A percentile compares a stretch with the other conserved stretches of the same genome.
phyloP scores from a whole-genome alignment of 371 early-diverging fungal genomes.

The Haplosporangium sp. region DNA sequence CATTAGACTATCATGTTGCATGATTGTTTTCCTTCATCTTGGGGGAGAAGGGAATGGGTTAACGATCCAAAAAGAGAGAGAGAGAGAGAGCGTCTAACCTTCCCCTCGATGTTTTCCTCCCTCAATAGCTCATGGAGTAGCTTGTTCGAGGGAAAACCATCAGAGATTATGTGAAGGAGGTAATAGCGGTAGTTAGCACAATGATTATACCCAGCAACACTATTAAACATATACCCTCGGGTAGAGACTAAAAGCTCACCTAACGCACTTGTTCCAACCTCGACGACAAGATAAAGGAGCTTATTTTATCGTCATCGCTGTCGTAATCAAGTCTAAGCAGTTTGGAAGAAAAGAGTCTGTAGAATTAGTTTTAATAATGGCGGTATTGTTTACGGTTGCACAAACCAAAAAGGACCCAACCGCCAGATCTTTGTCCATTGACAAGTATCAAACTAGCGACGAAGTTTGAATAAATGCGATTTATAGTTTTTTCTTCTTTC shows the following conservation, averaged over 20 bases:
- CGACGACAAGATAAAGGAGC: neutral
- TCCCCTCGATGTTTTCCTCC: neutral
- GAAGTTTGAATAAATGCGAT: too few species aligned
- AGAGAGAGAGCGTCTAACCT: neutral
- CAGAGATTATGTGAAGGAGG: neutral
- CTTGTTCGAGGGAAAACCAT: neutral
- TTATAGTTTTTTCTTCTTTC: too few species aligned
- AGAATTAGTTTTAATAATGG: too few species aligned
- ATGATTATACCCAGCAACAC: too few species aligned
- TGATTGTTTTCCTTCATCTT: neutral
- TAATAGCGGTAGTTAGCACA: neutral
- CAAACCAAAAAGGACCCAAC: too few species aligned
- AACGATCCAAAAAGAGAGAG: neutral
- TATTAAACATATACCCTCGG: too few species aligned
- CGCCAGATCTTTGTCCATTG: too few species aligned
- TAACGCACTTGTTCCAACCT: neutral
- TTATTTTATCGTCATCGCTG: neutral
- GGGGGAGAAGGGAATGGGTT: slow-evolving; percentile 3
- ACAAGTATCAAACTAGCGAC: too few species aligned
- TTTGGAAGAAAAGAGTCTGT: too few species aligned
- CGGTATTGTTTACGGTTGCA: too few species aligned
- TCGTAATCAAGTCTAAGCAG: neutral
- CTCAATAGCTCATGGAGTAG: neutral
- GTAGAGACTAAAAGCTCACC: too few species aligned
- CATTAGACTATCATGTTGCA: neutral